A percentile compares a stretch with the other conserved stretches of the same genome.
Evolutionary conservation across 192 early-diverging fungal genomes (phyloP).

Genomic region (Backusella sp.): DNA sequence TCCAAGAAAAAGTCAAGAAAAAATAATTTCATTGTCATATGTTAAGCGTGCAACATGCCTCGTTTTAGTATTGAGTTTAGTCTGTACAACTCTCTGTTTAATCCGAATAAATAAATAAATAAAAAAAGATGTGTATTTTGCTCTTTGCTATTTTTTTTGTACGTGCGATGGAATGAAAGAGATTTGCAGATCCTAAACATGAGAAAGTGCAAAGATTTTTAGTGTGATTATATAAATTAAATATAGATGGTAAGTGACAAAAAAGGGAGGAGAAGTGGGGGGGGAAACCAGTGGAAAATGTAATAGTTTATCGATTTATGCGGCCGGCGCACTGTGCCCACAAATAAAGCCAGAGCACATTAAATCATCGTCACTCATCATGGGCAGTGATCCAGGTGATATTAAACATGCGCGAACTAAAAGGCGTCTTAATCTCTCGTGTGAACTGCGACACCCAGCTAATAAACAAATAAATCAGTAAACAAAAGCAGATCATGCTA

Average conservation of each 20-base stretch:
- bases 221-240: not conserved
- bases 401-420: conserved; percentile 32
- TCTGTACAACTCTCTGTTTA: not conserved
- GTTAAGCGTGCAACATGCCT: not conserved
- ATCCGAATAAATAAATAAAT: not conserved
- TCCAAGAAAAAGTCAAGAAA: not conserved
- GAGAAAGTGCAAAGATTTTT: not conserved
- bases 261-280: conserved; percentile 1
- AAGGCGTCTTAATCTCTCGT: conserved; percentile 30
- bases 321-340: conserved; percentile 39
- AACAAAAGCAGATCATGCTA: not conserved
- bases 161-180: not conserved
- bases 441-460: conserved; percentile 25
- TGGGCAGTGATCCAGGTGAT: conserved; percentile 13
- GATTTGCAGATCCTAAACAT: not conserved
- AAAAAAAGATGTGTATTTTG: not conserved
- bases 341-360: conserved; percentile 18
- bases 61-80: not conserved
- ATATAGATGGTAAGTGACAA: not conserved
- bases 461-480: conserved; percentile 8
- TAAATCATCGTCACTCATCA: conserved; percentile 14
- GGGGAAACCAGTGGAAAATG: conserved; percentile 15
- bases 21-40: not conserved
- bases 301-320: conserved; percentile 17
- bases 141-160: not conserved